A percentile compares a stretch with the other conserved stretches of the same genome.
These are phyloP conservation scores for Colletotrichum sp. DNA, from an alignment of 2,329 filamentous ascomycete genomes.

Conservation along the genomic window DNA sequence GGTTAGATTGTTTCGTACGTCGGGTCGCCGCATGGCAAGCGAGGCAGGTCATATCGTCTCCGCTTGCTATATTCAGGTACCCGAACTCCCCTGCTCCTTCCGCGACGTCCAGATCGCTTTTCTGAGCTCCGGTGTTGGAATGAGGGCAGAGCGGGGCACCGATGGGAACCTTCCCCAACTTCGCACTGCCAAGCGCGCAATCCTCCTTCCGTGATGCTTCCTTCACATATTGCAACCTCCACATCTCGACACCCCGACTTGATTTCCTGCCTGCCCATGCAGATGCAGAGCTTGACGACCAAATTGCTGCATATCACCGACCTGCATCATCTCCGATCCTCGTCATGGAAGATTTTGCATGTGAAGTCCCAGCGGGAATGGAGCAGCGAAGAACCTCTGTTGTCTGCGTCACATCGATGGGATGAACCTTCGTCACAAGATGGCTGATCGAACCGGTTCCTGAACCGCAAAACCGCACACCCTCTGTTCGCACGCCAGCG, in stretches of 20 bases:
- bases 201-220: neutral
- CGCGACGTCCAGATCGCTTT: neutral
- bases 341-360: neutral
- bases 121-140: neutral
- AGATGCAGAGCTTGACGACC: neutral
- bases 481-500: neutral
- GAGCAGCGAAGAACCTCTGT: neutral
- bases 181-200: neutral
- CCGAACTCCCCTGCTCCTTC: neutral
- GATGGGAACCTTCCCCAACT: neutral
- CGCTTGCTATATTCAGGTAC: neutral
- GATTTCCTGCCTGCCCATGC: neutral
- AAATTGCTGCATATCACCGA: neutral
- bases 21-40: neutral
- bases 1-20: neutral
- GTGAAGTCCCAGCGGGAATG: slow-evolving; percentile 1
- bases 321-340: neutral
- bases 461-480: neutral
- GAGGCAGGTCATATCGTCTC: neutral
- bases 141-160: neutral
- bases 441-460: neutral
- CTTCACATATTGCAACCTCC: neutral
- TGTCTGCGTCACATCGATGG: neutral
- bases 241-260: neutral
- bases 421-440: neutral